Base-by-base conservation (phyloP, 805 yeast genomes). In the Blastobotrys muscicola region DNA sequence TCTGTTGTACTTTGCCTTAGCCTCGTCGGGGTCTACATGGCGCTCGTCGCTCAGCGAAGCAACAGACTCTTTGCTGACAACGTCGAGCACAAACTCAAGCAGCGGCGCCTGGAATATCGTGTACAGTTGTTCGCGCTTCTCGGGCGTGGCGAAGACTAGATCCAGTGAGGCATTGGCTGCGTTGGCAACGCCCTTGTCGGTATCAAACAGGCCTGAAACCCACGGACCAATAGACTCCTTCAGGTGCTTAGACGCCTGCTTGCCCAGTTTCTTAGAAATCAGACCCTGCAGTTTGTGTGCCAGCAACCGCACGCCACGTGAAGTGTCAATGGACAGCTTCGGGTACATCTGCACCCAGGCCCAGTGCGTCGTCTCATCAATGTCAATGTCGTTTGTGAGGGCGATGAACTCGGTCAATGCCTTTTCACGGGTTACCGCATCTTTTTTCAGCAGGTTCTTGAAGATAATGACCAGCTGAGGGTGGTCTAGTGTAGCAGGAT, bases 351-450 rank as follows among this genome's bases (percentile, higher is more conserved):
- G 95, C 38, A 85, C 70, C 64, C 68, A 68, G 5, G 66, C 94
- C 85, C 85, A 32, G 78, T 72, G 41, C 69, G 70, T n/a, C 72
- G 60, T 13, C 42, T 79, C 83, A 48, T 80, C 80, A n/a, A 68
- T 56, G 29, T 58, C 46, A 10, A 53, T 4, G 38, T 54, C 57
- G 16, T 15, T 16, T 2, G 74, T 48, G 29, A 62, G 55, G 3
- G 59, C 53, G 2, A 68, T 53, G 29, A 82, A 57, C 35, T 83
- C 94, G 4, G 51, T 57, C 20, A 86, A 65, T 1, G 92, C 86
- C 57, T 81, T 84, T 52, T 85, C 95, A 56, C 80, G 83, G 0
- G 97, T 90, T n/a, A 77, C 79, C 5, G 80, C 73, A 55, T 87
- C 95, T 56, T 82, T 76, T 61, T 87, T 89, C 58, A 82, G 58